Evolutionary conservation across 305 asterid genomes (phyloP).

Genomic region (Fraxinus sp.): DNA sequence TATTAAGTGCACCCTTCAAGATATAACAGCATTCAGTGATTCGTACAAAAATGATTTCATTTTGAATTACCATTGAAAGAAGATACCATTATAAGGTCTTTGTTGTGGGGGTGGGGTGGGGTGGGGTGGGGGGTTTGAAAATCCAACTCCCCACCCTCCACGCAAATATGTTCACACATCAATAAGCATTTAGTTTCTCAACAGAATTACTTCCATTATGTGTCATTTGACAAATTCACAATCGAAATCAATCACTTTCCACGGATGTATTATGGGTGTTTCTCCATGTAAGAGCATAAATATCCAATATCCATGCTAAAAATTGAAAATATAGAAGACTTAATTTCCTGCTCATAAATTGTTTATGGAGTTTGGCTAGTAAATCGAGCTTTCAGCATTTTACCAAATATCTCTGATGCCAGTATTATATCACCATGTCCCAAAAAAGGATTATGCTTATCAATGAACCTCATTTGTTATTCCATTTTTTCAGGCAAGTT

Average conservation of each 20-base stretch:
- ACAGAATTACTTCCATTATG: not conserved
- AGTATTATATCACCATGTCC: not conserved
- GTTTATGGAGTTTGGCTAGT: not conserved
- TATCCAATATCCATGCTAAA: not conserved
- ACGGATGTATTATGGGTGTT: not conserved
- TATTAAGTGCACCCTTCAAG: not conserved
- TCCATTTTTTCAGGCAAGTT: not conserved
- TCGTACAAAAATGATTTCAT: not conserved
- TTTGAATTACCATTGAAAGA: constrained; percentile 5
- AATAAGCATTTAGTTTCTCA: not conserved
- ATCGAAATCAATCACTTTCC: not conserved
- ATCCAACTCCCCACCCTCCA: not conserved
- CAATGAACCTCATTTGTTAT: not conserved
- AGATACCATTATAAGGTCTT: not conserved
- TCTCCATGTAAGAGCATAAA: not conserved
- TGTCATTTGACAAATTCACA: not conserved
- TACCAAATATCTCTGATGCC: not conserved
- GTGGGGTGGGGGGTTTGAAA: not conserved
- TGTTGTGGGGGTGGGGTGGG: not conserved
- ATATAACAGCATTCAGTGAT: constrained; percentile 8
- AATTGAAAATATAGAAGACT: not conserved
- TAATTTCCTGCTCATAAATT: not conserved
- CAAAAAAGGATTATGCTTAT: not conserved
- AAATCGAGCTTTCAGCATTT: not conserved
- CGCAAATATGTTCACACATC: not conserved